Percentiles rank a stretch among this genome's conserved stretches.
Conservation (phyloP, 1,139 yeast species). For the Yamadazyma oceani region DNA sequence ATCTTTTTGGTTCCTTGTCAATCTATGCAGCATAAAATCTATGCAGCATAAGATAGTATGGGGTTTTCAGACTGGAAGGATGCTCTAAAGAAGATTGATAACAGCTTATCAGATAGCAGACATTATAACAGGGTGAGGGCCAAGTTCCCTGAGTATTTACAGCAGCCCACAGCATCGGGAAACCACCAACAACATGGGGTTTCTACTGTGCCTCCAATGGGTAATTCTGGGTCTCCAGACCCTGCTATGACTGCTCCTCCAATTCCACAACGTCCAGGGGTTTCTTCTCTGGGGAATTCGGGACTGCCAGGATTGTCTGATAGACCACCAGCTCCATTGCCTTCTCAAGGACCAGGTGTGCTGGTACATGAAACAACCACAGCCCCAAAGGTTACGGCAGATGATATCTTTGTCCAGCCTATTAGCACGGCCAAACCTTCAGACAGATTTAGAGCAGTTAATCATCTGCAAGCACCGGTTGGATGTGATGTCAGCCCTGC, state of each 20-base stretch:
- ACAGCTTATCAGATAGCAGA: slow-evolving; percentile 9
- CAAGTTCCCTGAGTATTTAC: slow-evolving; percentile 4
- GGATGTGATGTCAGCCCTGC: slow-evolving; percentile 26
- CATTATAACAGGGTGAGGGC: slow-evolving; percentile 10
- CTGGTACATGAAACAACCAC: slow-evolving; percentile 1
- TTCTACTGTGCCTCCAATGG: no score
- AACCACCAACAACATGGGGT: no score
- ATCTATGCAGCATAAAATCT: no score
- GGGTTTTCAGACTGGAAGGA: slow-evolving; percentile 30
- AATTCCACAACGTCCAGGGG: not conserved
- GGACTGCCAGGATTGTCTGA: not conserved
- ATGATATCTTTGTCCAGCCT: slow-evolving; percentile 23
- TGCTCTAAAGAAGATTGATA: slow-evolving; percentile 24
- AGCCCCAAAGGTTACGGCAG: slow-evolving; percentile 5
- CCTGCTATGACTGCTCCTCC: no score
- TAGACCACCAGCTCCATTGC: slow-evolving; percentile 6
- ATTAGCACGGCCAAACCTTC: slow-evolving; percentile 31
- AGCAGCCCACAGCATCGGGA: not conserved
- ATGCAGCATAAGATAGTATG: no score
- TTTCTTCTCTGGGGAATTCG: not conserved
- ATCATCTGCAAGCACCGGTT: slow-evolving; percentile 32
- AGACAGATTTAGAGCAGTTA: slow-evolving; percentile 19
- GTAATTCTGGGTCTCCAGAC: no score
- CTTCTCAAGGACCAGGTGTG: slow-evolving; percentile 2
- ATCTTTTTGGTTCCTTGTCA: no score